Base-by-base conservation (phyloP, 192 early-diverging fungal genomes). In the Gamsiella multidivaricata region DNA sequence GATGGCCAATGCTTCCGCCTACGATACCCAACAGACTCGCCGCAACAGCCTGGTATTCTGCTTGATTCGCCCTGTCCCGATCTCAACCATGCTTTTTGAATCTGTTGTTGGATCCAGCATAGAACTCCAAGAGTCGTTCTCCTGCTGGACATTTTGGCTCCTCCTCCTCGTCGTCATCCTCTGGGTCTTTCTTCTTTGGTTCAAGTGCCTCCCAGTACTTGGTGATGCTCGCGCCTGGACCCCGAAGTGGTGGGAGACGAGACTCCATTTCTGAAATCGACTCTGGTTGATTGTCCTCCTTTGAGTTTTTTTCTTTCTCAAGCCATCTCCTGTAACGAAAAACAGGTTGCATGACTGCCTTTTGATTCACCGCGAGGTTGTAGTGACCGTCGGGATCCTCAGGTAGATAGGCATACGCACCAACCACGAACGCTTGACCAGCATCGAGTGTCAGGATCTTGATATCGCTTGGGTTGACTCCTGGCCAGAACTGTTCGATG, bases 371-470 rank as follows among this genome's bases (percentile, higher is more conserved):
- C 0, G 67, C 58, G 2, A 69, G 31, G 34, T 61, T 61, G 29
- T 50, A 39, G 33, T 64, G 50, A 23, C 11, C 60, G 15, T 7
- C 4, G 11, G 46, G 18, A 20, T 37, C 23, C 2, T 59, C 14
- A 2, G 54, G 46, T 41, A 68, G 25, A 41, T 58, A 34, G 4
- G 54, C 43, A 12, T 26, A 68, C 10, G 46, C 47, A 4, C 65
- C 65, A 22, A 68, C 46, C 14, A 58, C 55, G 18, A 23, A 68
- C 8, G 65, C 65, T 11, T 58, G 47, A 2, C 55, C 65, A 18
- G 43, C 65, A 57, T 68, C 65, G 15, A 68, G 34, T 8, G 65
- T 58, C 3, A 68, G 32, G 34, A 58, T 51, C 65, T 59, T 58
- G 45, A 59, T 58, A 5, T 46, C n/a, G 6, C 17, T 18, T 46